phyloP scores from a whole-genome alignment of 2,329 filamentous ascomycete genomes.

The Chaetomium sp. region DNA sequence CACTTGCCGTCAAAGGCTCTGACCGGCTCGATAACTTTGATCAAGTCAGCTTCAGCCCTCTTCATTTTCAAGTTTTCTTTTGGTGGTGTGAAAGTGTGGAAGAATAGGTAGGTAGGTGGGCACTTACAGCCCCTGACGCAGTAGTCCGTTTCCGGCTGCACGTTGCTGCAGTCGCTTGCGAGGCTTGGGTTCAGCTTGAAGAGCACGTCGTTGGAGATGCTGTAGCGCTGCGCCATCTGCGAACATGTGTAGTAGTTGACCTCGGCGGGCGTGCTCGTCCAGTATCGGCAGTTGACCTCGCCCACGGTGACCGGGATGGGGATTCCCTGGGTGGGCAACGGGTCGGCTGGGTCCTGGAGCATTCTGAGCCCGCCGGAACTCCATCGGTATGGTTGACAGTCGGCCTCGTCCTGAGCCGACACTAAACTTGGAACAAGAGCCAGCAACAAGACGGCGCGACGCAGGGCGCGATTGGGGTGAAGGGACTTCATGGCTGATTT shows the following conservation, averaged over 20 bases:
- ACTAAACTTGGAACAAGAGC: neutral
- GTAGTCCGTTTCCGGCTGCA: conserved; percentile 21
- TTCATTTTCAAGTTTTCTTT: no score
- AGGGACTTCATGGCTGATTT: no score
- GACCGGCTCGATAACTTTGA: conserved; percentile 36
- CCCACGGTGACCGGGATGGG: conserved; percentile 1
- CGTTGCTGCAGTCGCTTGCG: conserved; percentile 12
- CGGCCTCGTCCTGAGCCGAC: neutral
- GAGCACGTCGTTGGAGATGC: conserved; percentile 14
- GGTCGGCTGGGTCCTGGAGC: neutral
- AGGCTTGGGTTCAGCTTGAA: conserved; percentile 19
- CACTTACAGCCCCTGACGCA: conserved; percentile 27
- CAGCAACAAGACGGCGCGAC: no score
- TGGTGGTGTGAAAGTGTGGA: no score
- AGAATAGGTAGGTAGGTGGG: no score
- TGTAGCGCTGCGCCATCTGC: neutral
- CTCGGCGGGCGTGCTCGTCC: neutral
- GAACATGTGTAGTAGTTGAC: conserved; percentile 23
- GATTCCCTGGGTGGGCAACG: neutral
- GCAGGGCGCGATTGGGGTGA: no score
- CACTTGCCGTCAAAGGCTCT: conserved; percentile 37
- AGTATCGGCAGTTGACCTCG: conserved; percentile 23
- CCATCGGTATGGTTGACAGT: conserved; percentile 6
- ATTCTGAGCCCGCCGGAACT: neutral
- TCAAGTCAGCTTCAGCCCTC: neutral